Base-by-base conservation (phyloP, 2,329 filamentous ascomycete genomes). In the Acarospora socialis region DNA sequence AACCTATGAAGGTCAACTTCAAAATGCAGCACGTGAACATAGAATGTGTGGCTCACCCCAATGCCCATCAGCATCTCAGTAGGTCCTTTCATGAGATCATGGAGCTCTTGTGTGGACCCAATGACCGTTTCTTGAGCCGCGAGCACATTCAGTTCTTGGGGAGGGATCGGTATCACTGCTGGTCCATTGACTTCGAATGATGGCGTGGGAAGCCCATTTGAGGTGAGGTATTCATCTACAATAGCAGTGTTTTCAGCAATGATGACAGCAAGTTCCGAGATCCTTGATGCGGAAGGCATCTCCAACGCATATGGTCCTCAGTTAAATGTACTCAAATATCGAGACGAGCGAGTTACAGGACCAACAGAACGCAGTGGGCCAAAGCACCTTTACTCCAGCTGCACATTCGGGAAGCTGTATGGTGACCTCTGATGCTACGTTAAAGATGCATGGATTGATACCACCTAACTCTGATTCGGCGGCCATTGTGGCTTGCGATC, bases 61-160 rank as follows among this genome's bases (percentile, higher is more conserved):
- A 20, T 31, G 5, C 20, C 24, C 31, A 33, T 33, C 9, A 33
- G 14, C 23, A 33, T 31, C 14, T 16, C 31, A 5, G 31, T 33
- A 4, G 31, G 31, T 6, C 31, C 31, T 13, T 20, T 31, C 25
- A 28, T 28, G 10, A 33, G 23, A 15, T 29, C 19, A 18, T 33
- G 31, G 8, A 33, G 25, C 15, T 27, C 25, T 25, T 28, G 23
- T 10, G 31, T 33, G 9, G 7, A 12, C 9, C 14, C 23, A n/a
- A 33, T 28, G 7, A 33, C 23, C 8, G n/a, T 8, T 14, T 16
- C 31, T 9, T 33, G 31, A 7, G 31, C 31, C 12, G 21, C 23
- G n/a, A n/a, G n/a, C 5, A 28, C 21, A n/a, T 27, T 17, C 12
- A 24, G n/a, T 5, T 32, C 7, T 6, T 15, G 9, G 13, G 31